Conservation (phyloP, 2,329 filamentous ascomycete species). For the Colletotrichum aenigma region DNA sequence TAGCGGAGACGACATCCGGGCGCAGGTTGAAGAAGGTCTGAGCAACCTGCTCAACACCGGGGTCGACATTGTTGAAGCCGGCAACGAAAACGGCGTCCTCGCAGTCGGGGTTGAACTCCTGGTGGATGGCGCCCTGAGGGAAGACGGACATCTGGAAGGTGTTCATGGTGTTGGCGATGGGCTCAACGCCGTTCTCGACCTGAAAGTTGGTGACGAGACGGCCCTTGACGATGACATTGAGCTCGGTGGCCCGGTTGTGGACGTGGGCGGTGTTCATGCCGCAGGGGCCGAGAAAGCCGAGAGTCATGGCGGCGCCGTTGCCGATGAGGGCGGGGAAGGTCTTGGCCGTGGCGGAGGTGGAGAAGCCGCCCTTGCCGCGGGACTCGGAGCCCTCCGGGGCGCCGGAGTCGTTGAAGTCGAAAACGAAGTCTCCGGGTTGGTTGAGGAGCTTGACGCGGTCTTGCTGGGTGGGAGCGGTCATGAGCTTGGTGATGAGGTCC, state of each 20-base stretch:
- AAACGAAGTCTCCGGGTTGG: slow-evolving; percentile 43
- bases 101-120: slow-evolving; percentile 57
- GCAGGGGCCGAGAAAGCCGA: slow-evolving; percentile 54
- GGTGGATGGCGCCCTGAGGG: slow-evolving; percentile 53
- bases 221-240: slow-evolving; percentile 50
- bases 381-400: slow-evolving; percentile 14
- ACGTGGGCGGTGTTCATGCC: slow-evolving; percentile 56
- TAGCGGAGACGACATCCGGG: slow-evolving; percentile 42
- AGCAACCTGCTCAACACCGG: slow-evolving; percentile 48
- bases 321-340: slow-evolving; percentile 56
- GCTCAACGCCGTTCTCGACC: slow-evolving; percentile 44
- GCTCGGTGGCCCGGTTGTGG: slow-evolving; percentile 52
- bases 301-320: slow-evolving; percentile 48
- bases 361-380: slow-evolving; percentile 39
- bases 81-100: slow-evolving; percentile 52
- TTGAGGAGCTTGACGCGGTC: slow-evolving; percentile 35
- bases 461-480: slow-evolving; percentile 34
- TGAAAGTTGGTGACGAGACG: slow-evolving; percentile 48
- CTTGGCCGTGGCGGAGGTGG: slow-evolving; percentile 45
- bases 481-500: slow-evolving; percentile 47
- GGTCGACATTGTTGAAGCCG: slow-evolving; percentile 48
- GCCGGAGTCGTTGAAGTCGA: slow-evolving; percentile 41
- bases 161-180: slow-evolving; percentile 37
- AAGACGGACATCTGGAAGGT: slow-evolving; percentile 52
- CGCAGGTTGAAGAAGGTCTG: slow-evolving; percentile 51